Evolutionary conservation across 192 early-diverging fungal genomes (phyloP).

Genomic region (Geranomyces michiganensis): DNA sequence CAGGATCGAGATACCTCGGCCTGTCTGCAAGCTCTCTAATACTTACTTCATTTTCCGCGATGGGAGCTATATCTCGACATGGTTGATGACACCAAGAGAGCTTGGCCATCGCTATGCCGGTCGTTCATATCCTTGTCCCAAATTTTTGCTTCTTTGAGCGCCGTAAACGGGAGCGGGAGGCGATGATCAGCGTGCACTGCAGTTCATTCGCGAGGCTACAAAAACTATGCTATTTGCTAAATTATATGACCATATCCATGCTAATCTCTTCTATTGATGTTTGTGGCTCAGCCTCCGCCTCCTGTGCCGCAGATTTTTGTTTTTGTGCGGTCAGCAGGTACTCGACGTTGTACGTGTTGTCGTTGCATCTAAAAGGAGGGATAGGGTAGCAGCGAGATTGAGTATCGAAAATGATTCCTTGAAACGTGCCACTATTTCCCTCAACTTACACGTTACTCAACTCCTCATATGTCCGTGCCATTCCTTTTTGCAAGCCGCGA

Average conservation of each 20-base stretch:
- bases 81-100: no score
- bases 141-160: no score
- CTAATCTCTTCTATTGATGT: constrained; percentile 37
- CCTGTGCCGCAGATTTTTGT: constrained; percentile 2
- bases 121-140: no score
- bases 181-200: no score
- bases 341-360: constrained; percentile 73
- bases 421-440: background rate
- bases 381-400: constrained; percentile 23
- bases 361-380: constrained; percentile 70
- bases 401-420: background rate
- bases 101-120: no score
- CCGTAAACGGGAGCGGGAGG: no score
- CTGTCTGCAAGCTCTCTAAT: no score
- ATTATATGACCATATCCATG: constrained; percentile 43
- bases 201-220: no score
- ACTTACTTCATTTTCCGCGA: no score
- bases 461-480: constrained; percentile 50
- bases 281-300: constrained; percentile 1
- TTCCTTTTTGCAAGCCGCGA: constrained; percentile 74
- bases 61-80: no score
- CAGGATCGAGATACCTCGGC: no score
- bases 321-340: constrained; percentile 46
- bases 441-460: constrained; percentile 56
- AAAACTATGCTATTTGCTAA: no score